Conservation (phyloP, 2,329 filamentous ascomycete genomes). For the Claviceps sp. region DNA sequence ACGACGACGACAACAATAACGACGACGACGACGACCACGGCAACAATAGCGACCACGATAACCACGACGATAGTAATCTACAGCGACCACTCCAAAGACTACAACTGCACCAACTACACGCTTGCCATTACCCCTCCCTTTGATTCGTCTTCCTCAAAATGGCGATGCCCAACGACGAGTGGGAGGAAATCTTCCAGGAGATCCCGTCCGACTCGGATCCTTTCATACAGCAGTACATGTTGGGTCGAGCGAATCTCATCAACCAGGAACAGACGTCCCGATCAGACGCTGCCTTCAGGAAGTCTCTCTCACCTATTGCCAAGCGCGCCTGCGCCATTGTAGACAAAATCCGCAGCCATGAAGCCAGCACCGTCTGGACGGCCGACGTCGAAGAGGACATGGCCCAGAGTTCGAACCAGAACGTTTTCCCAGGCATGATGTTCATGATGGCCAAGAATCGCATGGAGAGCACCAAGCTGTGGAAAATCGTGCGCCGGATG, state of each 20-base stretch:
- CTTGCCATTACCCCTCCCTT: neutral
- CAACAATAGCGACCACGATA: too few relatives aligned
- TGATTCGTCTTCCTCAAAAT: conserved; percentile 12
- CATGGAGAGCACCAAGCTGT: conserved; percentile 75
- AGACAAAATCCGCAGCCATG: conserved; percentile 62
- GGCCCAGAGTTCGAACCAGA: conserved; percentile 45
- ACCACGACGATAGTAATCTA: too few relatives aligned
- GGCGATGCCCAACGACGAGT: conserved; percentile 41
- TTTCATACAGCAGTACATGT: conserved; percentile 71
- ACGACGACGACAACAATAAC: too few relatives aligned
- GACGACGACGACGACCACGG: too few relatives aligned
- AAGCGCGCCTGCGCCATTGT: conserved; percentile 68
- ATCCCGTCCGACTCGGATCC: conserved; percentile 50
- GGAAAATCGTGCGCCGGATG: conserved; percentile 73
- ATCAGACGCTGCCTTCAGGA: conserved; percentile 58
- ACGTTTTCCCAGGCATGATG: conserved; percentile 83
- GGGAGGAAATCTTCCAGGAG: conserved; percentile 42
- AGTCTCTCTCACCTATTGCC: conserved; percentile 67
- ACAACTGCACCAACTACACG: too few relatives aligned
- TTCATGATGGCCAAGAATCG: conserved; percentile 74
- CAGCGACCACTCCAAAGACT: too few relatives aligned
- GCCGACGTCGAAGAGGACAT: conserved; percentile 56
- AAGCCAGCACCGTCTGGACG: conserved; percentile 67
- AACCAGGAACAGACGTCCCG: conserved; percentile 69
- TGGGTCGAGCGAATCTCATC: conserved; percentile 63